These are phyloP conservation scores for Hebeloma cylindrosporum DNA, from an alignment of 768 basidiomycete genomes.

Conservation along the genomic window DNA sequence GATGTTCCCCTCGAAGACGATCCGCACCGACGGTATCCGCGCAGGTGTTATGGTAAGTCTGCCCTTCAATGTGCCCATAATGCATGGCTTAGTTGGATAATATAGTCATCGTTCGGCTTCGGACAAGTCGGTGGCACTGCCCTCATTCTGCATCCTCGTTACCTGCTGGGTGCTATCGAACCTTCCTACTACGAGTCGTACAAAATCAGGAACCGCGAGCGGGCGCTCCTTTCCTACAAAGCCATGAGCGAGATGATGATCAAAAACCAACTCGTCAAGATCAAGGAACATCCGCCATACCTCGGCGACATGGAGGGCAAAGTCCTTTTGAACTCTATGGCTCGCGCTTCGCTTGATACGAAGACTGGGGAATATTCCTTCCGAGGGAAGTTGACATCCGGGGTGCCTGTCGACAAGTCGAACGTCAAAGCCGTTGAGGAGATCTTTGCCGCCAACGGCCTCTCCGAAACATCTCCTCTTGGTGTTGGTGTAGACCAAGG, in stretches of 20 bases:
- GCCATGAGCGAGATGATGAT: constrained; percentile 97
- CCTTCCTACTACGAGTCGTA: constrained; percentile 80
- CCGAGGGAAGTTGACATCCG: constrained; percentile 57
- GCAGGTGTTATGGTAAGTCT: constrained; percentile 78
- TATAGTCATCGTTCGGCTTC: constrained; percentile 94
- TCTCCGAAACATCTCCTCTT: constrained; percentile 42
- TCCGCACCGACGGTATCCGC: constrained; percentile 90
- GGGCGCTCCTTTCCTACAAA: constrained; percentile 76
- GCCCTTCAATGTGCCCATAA: neutral
- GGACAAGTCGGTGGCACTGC: constrained; percentile 97
- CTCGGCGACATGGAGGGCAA: constrained; percentile 78
- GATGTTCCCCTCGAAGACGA: constrained; percentile 96
- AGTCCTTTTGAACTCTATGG: constrained; percentile 90
- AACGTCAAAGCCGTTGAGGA: constrained; percentile 69
- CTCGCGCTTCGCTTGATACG: constrained; percentile 74
- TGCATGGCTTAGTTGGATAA: constrained; percentile 7
- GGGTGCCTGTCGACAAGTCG: constrained; percentile 53
- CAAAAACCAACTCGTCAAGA: constrained; percentile 86
- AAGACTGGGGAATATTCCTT: constrained; percentile 90
- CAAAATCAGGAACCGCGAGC: constrained; percentile 61
- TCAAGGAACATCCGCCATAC: constrained; percentile 94
- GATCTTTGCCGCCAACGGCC: constrained; percentile 40
- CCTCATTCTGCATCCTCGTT: constrained; percentile 86
- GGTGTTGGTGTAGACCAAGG: constrained; percentile 93
- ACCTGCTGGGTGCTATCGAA: constrained; percentile 82